phyloP scores from a whole-genome alignment of 768 basidiomycete species.

The Leccinum disarticulatum region DNA sequence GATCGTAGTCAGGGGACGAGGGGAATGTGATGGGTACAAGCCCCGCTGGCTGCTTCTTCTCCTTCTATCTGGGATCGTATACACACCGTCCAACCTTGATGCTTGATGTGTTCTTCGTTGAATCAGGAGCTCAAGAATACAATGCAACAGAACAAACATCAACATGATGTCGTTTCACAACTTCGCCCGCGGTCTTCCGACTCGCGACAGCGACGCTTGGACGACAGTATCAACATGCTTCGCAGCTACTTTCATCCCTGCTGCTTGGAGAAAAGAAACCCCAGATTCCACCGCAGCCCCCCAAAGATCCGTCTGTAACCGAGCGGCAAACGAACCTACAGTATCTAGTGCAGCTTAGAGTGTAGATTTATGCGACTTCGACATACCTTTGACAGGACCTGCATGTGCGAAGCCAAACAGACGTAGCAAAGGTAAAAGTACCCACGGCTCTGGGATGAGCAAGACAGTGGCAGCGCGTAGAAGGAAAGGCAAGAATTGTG shows the following conservation, averaged over 20 bases:
- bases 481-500: conserved; percentile 3
- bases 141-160: no score
- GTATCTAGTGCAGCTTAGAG: background rate
- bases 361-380: fast-evolving
- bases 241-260: conserved; percentile 8
- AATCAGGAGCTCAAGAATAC: no score
- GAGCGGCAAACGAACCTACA: conserved; percentile 17
- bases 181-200: no score
- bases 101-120: no score
- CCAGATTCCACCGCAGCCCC: conserved; percentile 3
- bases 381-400: conserved; percentile 17
- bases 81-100: no score
- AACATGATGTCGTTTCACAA: no score
- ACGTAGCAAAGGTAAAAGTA: conserved; percentile 12
- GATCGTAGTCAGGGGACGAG: background rate
- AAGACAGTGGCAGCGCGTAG: background rate
- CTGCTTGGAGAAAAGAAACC: conserved; percentile 17
- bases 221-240: conserved; percentile 2
- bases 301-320: conserved; percentile 9
- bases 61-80: no score
- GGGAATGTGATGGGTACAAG: background rate
- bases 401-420: conserved; percentile 16
- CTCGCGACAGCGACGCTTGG: background rate
- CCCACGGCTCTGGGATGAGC: conserved; percentile 17
- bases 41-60: no score